Evolutionary conservation across 306 rosid species (phyloP).

Genomic region (Dalbergia oliveri): DNA sequence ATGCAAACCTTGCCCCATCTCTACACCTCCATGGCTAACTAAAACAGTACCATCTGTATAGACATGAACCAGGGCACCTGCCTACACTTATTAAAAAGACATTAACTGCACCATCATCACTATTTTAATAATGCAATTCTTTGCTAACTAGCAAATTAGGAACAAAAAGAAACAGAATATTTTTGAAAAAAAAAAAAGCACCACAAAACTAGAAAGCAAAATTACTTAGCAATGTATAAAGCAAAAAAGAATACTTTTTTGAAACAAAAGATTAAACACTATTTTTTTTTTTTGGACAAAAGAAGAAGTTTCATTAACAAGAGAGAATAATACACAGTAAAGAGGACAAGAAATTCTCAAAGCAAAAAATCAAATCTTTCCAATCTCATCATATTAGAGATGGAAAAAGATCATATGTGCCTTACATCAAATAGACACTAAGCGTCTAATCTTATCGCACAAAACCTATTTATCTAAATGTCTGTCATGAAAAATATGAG

Average conservation of each 20-base stretch:
- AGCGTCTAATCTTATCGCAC: too few relatives aligned
- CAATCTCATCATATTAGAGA: too few relatives aligned
- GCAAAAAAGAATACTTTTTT: background rate
- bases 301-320: too few relatives aligned
- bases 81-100: conserved; percentile 62
- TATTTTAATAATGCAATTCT: conserved; percentile 33
- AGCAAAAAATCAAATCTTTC: too few relatives aligned
- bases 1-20: conserved; percentile 99
- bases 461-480: too few relatives aligned
- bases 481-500: too few relatives aligned
- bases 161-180: conserved; percentile 17
- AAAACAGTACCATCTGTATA: conserved; percentile 98
- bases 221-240: conserved; percentile 3
- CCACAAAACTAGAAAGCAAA: conserved; percentile 29
- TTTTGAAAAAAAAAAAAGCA: conserved; percentile 4
- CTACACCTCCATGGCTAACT: conserved; percentile 96
- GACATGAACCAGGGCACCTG: conserved; percentile 97
- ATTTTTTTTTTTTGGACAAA: background rate
- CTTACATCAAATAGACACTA: too few relatives aligned
- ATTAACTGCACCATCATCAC: conserved; percentile 17
- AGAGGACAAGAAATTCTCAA: too few relatives aligned
- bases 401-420: too few relatives aligned
- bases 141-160: conserved; percentile 24
- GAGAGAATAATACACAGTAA: too few relatives aligned
- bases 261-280: conserved; percentile 6